Evolutionary conservation across 164 flowering plant species (phyloP), one percentile per base, ranked within the genome.

Genomic region (Berberis vulgaris): DNA sequence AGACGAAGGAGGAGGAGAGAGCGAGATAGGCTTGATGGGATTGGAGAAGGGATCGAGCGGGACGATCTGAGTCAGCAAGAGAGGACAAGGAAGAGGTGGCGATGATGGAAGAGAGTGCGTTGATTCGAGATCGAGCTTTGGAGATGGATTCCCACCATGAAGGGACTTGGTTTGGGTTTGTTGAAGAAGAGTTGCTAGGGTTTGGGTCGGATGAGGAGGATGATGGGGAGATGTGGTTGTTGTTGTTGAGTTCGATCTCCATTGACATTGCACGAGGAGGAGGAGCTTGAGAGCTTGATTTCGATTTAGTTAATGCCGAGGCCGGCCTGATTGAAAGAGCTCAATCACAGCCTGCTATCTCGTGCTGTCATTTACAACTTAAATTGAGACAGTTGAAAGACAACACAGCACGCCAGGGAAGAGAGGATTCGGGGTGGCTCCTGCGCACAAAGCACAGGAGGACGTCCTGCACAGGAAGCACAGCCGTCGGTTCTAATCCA

Each of bases 121-220:
- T 84, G 80, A 91, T 86, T 65, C 86, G 85, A 2, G 86, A 57
- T 7, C 98, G 90, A 45, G 94, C 92, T 65, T 83, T 86, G 80
- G 96, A 86, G 65, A 91, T 77, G 50, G 92, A 83, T 59, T 91
- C 98, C 96, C 96, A 91, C 98, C 96, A 91, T 1, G 92, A 80
- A 46, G 82, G 92, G 85, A 45, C 64, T 41, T 43, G 5, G 64
- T 63, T 60, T 3, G 70, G 64, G 61, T 53, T 57, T 26, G 67
- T 40, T 65, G 49, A 63, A 60, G 63, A 12, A 45, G 49, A 63
- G 5, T 49, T 11, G 61, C 62, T 52, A 46, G 65, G 68, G 38
- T 67, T 49, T 40, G 49, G 63, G 6, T 50, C 46, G 5, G 66
- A 63, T 4, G 78, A 66, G 10, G 78, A 66, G 7, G 78, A 64